These are phyloP conservation scores for Vitis riparia DNA, from an alignment of 164 flowering plant species.

Conservation along the genomic window DNA sequence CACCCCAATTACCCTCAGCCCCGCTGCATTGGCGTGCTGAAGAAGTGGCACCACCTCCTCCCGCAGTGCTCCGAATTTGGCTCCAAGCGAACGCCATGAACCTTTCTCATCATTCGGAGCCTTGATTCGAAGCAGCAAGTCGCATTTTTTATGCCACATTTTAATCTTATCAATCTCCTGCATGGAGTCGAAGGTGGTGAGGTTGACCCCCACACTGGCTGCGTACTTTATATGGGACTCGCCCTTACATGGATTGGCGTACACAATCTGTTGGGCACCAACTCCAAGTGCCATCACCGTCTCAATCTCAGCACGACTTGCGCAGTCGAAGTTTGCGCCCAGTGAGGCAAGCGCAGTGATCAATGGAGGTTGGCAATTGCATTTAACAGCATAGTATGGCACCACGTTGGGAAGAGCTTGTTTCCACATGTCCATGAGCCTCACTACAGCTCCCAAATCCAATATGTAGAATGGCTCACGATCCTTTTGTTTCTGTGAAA, in stretches of 20 bases:
- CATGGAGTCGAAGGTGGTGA: conserved; percentile 6
- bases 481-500: no score
- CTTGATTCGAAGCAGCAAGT: neutral
- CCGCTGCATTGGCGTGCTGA: neutral
- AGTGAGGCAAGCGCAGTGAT: conserved; percentile 12
- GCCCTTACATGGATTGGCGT: conserved; percentile 8
- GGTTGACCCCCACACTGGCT: conserved; percentile 1
- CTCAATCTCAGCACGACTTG: conserved; percentile 11
- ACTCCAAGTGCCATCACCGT: conserved; percentile 1
- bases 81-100: neutral
- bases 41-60: conserved; percentile 4
- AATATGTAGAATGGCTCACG: no score
- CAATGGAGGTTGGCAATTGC: conserved; percentile 11
- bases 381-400: neutral
- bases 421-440: no score
- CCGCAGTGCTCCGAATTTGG: neutral
- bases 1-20: neutral
- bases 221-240: conserved; percentile 9
- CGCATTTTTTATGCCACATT: conserved; percentile 1
- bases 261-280: conserved; percentile 4
- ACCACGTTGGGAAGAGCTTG: no score
- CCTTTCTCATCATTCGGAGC: neutral
- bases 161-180: conserved; percentile 11
- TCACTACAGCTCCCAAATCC: no score
- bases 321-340: conserved; percentile 18